These are phyloP conservation scores for Scleromitrula shiraiana DNA, from an alignment of 2,329 filamentous ascomycete genomes.

Conservation along the genomic window DNA sequence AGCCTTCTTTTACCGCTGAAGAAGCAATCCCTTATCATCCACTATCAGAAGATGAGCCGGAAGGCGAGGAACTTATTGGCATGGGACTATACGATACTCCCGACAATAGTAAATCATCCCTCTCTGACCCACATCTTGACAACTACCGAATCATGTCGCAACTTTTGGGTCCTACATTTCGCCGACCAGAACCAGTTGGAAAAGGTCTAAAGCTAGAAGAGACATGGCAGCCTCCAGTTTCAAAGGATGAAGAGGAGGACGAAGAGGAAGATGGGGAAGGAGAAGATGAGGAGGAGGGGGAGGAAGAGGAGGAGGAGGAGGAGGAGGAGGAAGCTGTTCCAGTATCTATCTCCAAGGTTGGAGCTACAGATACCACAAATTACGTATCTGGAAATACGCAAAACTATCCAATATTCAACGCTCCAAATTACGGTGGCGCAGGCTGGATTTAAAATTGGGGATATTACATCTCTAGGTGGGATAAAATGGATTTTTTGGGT, in stretches of 20 bases:
- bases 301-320: not conserved
- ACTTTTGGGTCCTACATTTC: slow-evolving; percentile 44
- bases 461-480: slow-evolving; percentile 1
- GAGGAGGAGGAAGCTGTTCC: not conserved
- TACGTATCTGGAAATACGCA: slow-evolving; percentile 2
- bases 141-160: slow-evolving; percentile 45
- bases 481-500: slow-evolving; percentile 9
- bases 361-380: not conserved
- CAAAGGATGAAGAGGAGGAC: slow-evolving; percentile 48
- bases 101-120: slow-evolving; percentile 39
- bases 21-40: slow-evolving; percentile 42
- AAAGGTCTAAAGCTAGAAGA: slow-evolving; percentile 77
- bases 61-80: slow-evolving; percentile 68
- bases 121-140: slow-evolving; percentile 41
- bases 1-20: slow-evolving; percentile 39
- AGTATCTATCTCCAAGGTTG: not conserved
- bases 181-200: slow-evolving; percentile 43
- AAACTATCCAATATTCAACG: not conserved
- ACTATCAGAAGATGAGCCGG: slow-evolving; percentile 45
- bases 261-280: slow-evolving; percentile 35
- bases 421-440: not conserved
- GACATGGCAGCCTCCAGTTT: slow-evolving; percentile 62
- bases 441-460: slow-evolving; percentile 7
- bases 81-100: slow-evolving; percentile 75
- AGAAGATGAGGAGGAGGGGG: slow-evolving; percentile 22